Conservation (phyloP, 495 filamentous ascomycete species). For the Cairneyella variabilis region DNA sequence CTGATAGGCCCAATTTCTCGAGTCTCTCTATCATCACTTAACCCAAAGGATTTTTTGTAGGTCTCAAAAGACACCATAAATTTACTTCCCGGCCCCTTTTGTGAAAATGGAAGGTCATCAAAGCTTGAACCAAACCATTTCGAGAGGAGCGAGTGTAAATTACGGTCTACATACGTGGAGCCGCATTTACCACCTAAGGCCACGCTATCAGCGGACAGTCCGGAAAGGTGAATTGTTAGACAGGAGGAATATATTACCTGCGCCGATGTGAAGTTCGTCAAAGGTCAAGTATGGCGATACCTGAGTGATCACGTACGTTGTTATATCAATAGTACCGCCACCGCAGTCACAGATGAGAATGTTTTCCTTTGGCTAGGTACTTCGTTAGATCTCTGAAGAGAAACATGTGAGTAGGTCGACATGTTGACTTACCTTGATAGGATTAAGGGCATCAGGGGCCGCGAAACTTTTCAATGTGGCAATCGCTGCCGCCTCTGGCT, state of each 20-base stretch:
- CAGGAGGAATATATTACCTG: slow-evolving; percentile 27
- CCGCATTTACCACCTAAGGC: slow-evolving; percentile 19
- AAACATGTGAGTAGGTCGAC: not conserved
- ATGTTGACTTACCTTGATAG: slow-evolving; percentile 4
- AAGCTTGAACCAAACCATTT: slow-evolving; percentile 25
- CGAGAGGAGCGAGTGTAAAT: slow-evolving; percentile 25
- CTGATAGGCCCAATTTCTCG: slow-evolving; percentile 3
- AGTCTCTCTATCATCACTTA: not conserved
- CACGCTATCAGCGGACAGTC: not conserved
- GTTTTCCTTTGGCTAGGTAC: slow-evolving; percentile 11
- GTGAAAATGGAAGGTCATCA: slow-evolving; percentile 15
- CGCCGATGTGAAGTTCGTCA: slow-evolving; percentile 12
- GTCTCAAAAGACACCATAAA: slow-evolving; percentile 31
- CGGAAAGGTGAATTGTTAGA: not conserved
- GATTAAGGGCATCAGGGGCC: not conserved
- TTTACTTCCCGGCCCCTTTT: slow-evolving; percentile 26
- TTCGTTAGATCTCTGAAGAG: slow-evolving; percentile 21
- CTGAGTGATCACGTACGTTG: slow-evolving; percentile 14
- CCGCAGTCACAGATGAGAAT: slow-evolving; percentile 22
- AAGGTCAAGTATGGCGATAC: slow-evolving; percentile 8
- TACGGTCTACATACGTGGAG: slow-evolving; percentile 16
- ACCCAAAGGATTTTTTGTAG: slow-evolving; percentile 22
- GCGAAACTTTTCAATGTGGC: slow-evolving; percentile 13
- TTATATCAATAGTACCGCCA: slow-evolving; percentile 22
- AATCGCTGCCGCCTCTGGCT: slow-evolving; percentile 32